Percentiles rank a stretch among this genome's conserved stretches.
Conservation (phyloP, 176 grass and related monocot species). For the Rhynchospora tenuis region DNA sequence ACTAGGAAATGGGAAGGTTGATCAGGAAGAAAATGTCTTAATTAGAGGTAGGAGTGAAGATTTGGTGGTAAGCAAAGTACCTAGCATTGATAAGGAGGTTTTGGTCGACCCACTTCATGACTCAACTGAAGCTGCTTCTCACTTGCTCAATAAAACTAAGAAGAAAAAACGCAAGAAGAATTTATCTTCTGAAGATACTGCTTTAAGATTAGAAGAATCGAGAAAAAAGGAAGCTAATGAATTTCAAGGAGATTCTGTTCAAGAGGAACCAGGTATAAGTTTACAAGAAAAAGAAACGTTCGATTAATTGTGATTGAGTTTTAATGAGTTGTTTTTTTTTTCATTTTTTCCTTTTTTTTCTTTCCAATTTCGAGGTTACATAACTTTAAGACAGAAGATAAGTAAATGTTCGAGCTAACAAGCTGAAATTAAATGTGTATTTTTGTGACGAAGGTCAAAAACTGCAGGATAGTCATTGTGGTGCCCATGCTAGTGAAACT, state of each 20-base stretch:
- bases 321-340: slow-evolving; percentile 1
- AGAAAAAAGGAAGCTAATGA: neutral
- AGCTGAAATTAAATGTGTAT: neutral
- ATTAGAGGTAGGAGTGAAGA: slow-evolving; percentile 13
- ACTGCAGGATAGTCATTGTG: too few relatives aligned
- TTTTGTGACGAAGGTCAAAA: neutral
- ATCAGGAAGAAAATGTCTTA: slow-evolving; percentile 10
- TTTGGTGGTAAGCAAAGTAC: neutral
- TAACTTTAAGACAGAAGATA: slow-evolving; percentile 4
- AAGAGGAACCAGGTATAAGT: slow-evolving; percentile 7
- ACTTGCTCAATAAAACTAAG: neutral
- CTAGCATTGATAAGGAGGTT: slow-evolving; percentile 5
- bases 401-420: neutral
- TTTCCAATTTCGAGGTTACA: neutral
- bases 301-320: neutral
- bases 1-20: neutral
- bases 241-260: slow-evolving; percentile 3
- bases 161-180: neutral
- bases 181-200: neutral
- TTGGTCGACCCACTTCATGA: neutral
- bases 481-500: slow-evolving; percentile 19
- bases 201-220: neutral
- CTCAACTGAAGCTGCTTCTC: neutral
- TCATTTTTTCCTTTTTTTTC: neutral
- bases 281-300: neutral